Evolutionary conservation across 73 alveolate genomes (phyloP).

Genomic region (Paramecium octaurelia): DNA sequence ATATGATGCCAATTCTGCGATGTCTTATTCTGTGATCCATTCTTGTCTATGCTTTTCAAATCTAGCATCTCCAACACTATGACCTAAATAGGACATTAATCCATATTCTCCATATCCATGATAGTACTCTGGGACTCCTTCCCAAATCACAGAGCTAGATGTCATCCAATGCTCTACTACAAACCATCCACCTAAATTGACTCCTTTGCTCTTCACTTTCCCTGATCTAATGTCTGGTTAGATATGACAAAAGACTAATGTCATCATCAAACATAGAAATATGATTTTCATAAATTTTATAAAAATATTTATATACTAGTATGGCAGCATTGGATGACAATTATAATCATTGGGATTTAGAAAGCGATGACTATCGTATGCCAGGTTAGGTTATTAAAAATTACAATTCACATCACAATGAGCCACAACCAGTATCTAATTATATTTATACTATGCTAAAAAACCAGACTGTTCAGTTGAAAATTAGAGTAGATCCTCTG

Average conservation of each 20-base stretch:
- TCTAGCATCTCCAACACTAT: background rate
- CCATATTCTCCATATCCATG: constrained; percentile 30
- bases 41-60: constrained; percentile 5
- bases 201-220: constrained; percentile 24
- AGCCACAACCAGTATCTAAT: background rate
- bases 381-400: background rate
- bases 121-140: background rate
- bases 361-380: background rate
- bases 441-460: background rate
- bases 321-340: background rate
- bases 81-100: constrained; percentile 39
- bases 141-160: constrained; percentile 23
- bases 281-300: background rate
- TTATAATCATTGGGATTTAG: background rate
- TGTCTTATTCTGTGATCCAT: constrained; percentile 39
- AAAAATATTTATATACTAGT: background rate
- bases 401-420: background rate
- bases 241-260: background rate
- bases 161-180: constrained; percentile 53
- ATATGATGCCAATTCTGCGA: constrained; percentile 22
- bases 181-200: constrained; percentile 42
- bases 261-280: background rate
- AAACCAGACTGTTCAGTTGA: constrained; percentile 13
- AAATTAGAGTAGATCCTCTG: background rate
- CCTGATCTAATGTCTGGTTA: constrained; percentile 29